Conservation (phyloP, 176 grass and related monocot genomes). For the Triticum urartu region DNA sequence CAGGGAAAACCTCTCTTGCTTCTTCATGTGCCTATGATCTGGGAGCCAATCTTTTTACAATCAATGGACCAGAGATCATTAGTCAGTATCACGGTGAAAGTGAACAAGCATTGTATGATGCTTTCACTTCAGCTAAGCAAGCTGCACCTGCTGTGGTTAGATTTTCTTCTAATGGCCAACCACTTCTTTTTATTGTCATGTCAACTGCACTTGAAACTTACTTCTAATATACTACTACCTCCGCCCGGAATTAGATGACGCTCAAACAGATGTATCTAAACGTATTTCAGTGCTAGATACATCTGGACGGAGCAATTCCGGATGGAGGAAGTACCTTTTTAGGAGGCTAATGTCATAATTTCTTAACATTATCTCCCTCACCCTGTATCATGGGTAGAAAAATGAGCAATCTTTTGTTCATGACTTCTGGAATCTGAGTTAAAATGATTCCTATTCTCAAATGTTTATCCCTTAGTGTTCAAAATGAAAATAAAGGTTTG, state of each 20-base stretch:
- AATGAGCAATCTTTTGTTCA: neutral
- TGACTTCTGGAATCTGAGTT: neutral
- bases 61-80: conserved; percentile 88
- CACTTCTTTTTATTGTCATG: neutral
- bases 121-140: conserved; percentile 76
- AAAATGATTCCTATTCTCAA: neutral
- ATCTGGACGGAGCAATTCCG: no score
- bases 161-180: conserved; percentile 32
- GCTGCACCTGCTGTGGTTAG: conserved; percentile 81
- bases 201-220: neutral
- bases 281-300: no score
- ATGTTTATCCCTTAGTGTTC: neutral
- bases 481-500: neutral
- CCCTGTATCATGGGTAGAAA: neutral
- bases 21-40: conserved; percentile 63
- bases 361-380: neutral
- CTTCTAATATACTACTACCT: neutral
- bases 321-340: neutral
- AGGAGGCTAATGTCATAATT: conserved; percentile 10
- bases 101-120: conserved; percentile 67
- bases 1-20: conserved; percentile 93
- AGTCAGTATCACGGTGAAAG: conserved; percentile 91
- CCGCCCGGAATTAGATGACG: no score
- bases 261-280: no score
- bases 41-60: conserved; percentile 63